Evolutionary conservation across 805 yeast genomes (phyloP), one percentile per base, ranked within the genome.

Genomic region (Ogataea trehaloabstinens): DNA sequence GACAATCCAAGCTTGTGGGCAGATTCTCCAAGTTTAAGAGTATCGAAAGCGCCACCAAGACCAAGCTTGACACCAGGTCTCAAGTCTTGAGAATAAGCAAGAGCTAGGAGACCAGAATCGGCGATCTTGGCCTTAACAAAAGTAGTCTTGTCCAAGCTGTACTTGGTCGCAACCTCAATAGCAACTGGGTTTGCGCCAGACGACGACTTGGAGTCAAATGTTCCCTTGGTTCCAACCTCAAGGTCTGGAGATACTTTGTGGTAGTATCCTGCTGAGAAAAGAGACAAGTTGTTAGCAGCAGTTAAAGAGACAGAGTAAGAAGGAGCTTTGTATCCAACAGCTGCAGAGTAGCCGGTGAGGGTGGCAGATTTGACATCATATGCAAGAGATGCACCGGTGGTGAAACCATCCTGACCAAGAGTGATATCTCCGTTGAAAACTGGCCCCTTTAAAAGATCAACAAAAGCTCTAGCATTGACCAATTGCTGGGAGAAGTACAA

Each of bases 1-100:
- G 96, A 87, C 74, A 88, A 78, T 71, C 99, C 99, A 61, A 93
- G 77, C 81, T 93, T 90, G 82, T 93, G 99, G 62, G 93, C 95
- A 51, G 96, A 87, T 77, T 90, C 97, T 64, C 86, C 82, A 64
- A 91, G 78, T 70, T 91, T 85, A 70, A 90, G 79, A 60, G 97
- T 95, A 70, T 93, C 96, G 71, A 93, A 82, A 49, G 95, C 88
- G 58, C 95, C 85, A 78, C 99, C 99, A 52, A 93, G 78, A 68
- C 99, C 99, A 59, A 93, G 75, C 63, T 86, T 87, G 58, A 93
- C 96, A 70, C 97, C 97, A 47, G 95, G 95, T 76, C 91, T 86
- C 68, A 93, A 78, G 58, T 78, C 82, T 76, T 91, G 98, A 64
- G 91, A 85, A 83, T 90, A 93, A 49, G 96, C 77, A 60, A 93